Conservation (phyloP, 164 flowering plant species). For the Vitis riparia region DNA sequence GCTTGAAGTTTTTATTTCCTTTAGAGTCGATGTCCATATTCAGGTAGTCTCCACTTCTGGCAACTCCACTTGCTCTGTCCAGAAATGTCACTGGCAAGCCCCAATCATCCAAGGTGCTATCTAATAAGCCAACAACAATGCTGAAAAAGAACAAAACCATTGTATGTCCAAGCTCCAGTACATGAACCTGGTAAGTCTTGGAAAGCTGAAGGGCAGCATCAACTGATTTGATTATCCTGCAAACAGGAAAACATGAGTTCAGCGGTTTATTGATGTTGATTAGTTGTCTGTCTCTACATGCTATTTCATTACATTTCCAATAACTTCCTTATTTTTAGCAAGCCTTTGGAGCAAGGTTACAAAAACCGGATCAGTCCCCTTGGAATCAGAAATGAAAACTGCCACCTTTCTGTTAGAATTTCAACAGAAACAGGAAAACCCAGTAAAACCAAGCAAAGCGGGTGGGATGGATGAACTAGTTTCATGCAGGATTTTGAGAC, state of each 20-base stretch:
- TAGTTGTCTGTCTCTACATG: not conserved
- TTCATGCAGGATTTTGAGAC: too few relatives aligned
- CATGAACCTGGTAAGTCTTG: constrained; percentile 38
- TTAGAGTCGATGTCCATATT: constrained; percentile 60
- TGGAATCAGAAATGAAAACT: too few relatives aligned
- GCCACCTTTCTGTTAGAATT: too few relatives aligned
- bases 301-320: not conserved
- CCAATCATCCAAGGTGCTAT: constrained; percentile 72
- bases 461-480: too few relatives aligned
- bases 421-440: too few relatives aligned
- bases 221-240: constrained; percentile 73
- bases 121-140: constrained; percentile 50
- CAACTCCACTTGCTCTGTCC: constrained; percentile 32
- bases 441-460: too few relatives aligned
- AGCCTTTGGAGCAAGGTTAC: not conserved
- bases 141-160: constrained; percentile 56
- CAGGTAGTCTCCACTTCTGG: constrained; percentile 26
- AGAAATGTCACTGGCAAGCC: constrained; percentile 41
- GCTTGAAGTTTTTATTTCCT: constrained; percentile 31
- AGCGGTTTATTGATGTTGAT: not conserved
- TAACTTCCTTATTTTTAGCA: not conserved
- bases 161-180: constrained; percentile 62
- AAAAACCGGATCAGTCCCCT: too few relatives aligned
- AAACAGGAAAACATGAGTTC: constrained; percentile 14
- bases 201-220: constrained; percentile 62